Evolutionary conservation across 345 rosid species (phyloP).

Genomic region (Salix udensis): DNA sequence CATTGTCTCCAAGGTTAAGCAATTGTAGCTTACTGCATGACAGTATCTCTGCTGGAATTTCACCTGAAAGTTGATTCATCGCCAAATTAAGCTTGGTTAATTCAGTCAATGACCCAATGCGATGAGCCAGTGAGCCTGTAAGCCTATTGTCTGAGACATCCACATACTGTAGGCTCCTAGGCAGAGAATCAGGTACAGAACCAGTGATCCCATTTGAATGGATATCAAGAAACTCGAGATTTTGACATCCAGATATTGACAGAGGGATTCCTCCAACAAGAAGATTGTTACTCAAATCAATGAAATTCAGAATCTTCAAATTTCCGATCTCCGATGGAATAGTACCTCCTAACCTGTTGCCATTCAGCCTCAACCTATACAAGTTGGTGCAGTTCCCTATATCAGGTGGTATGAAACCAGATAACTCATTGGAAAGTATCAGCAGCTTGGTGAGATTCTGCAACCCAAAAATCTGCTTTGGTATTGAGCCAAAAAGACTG

Average conservation of each 20-base stretch:
- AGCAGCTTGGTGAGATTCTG: conserved; percentile 79
- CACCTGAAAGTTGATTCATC: conserved; percentile 62
- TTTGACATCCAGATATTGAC: conserved; percentile 50
- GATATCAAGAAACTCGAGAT: conserved; percentile 68
- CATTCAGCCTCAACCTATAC: conserved; percentile 58
- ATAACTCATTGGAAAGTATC: conserved; percentile 66
- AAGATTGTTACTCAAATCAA: conserved; percentile 66
- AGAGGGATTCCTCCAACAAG: conserved; percentile 65
- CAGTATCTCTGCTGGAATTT: conserved; percentile 61
- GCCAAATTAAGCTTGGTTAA: conserved; percentile 74
- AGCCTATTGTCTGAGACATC: conserved; percentile 76
- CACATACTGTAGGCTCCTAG: conserved; percentile 56
- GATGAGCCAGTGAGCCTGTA: conserved; percentile 49
- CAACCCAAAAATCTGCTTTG: conserved; percentile 53
- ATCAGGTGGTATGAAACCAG: conserved; percentile 74
- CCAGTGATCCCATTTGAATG: conserved; percentile 77
- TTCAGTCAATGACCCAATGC: conserved; percentile 62
- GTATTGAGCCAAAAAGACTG: conserved; percentile 66
- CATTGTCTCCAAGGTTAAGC: conserved; percentile 68
- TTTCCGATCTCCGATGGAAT: conserved; percentile 76
- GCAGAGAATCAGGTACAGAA: conserved; percentile 58
- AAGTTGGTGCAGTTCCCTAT: conserved; percentile 76
- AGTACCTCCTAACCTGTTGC: conserved; percentile 65
- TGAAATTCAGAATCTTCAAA: conserved; percentile 58
- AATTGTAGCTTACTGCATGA: conserved; percentile 69